A percentile compares a stretch with the other conserved stretches of the same genome.
Evolutionary conservation across 2,329 filamentous ascomycete genomes (phyloP).

Genomic region (Ilyonectria mors-panacis): DNA sequence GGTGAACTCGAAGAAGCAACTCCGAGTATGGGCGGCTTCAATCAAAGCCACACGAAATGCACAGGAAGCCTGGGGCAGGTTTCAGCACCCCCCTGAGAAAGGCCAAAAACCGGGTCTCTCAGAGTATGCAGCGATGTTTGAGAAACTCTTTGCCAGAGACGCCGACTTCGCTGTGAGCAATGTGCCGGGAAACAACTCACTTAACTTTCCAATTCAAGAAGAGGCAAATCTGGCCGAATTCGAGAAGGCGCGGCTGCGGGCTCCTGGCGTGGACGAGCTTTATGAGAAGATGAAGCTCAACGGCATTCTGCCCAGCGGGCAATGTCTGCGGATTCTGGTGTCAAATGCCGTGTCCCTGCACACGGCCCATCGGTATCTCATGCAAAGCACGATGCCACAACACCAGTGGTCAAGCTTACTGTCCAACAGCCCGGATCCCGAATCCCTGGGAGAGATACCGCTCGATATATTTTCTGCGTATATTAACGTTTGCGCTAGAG

Average conservation of each 20-base stretch:
- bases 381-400: constrained; percentile 55
- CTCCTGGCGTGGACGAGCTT: constrained; percentile 72
- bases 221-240: constrained; percentile 72
- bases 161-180: constrained; percentile 46
- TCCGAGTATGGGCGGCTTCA: constrained; percentile 67
- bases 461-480: constrained; percentile 65
- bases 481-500: constrained; percentile 54
- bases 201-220: constrained; percentile 58
- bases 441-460: constrained; percentile 44
- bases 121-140: constrained; percentile 74
- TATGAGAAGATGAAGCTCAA: constrained; percentile 70
- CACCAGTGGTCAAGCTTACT: constrained; percentile 37
- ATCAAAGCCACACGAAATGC: constrained; percentile 73
- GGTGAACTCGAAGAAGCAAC: constrained; percentile 33
- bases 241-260: constrained; percentile 73
- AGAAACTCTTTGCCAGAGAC: constrained; percentile 63
- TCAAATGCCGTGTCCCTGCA: constrained; percentile 63
- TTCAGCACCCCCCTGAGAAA: constrained; percentile 56
- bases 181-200: constrained; percentile 73
- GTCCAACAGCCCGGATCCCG: constrained; percentile 41
- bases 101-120: constrained; percentile 54
- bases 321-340: constrained; percentile 70
- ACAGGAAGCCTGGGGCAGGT: constrained; percentile 72
- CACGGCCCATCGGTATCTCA: constrained; percentile 65
- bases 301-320: constrained; percentile 63